phyloP scores from a whole-genome alignment of 768 basidiomycete genomes.

The Suillus plorans region DNA sequence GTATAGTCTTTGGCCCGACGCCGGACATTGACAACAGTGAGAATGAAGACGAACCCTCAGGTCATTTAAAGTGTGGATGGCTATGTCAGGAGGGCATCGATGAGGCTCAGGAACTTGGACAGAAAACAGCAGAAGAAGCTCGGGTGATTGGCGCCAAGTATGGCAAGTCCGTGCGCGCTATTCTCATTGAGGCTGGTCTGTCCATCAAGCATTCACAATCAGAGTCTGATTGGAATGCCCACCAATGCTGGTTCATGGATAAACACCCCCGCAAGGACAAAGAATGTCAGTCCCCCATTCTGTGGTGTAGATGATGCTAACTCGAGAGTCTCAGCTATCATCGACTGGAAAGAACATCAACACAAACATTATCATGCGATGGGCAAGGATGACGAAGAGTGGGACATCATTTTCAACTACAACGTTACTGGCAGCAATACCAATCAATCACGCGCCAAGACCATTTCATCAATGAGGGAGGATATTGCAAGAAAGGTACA shows the following conservation, averaged over 20 bases:
- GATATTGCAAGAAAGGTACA: neutral
- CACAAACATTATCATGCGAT: neutral
- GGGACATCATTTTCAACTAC: neutral
- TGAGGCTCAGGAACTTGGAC: neutral
- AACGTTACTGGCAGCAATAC: neutral
- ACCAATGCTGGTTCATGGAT: no score
- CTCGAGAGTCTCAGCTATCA: no score
- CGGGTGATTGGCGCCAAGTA: no score
- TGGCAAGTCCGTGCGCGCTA: no score
- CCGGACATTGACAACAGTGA: neutral
- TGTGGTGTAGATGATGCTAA: no score
- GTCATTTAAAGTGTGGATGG: neutral
- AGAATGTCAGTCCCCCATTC: no score
- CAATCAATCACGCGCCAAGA: neutral
- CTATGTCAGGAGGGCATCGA: neutral
- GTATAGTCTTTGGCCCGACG: neutral
- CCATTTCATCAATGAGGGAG: no score
- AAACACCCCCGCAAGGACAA: no score
- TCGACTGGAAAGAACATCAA: no score
- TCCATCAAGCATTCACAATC: no score
- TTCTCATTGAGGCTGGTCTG: no score
- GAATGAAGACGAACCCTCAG: neutral
- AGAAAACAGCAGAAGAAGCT: neutral
- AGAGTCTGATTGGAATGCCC: no score
- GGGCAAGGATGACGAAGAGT: neutral